Evolutionary conservation across 2,329 filamentous ascomycete genomes (phyloP).

Genomic region (Talaromyces sp.): DNA sequence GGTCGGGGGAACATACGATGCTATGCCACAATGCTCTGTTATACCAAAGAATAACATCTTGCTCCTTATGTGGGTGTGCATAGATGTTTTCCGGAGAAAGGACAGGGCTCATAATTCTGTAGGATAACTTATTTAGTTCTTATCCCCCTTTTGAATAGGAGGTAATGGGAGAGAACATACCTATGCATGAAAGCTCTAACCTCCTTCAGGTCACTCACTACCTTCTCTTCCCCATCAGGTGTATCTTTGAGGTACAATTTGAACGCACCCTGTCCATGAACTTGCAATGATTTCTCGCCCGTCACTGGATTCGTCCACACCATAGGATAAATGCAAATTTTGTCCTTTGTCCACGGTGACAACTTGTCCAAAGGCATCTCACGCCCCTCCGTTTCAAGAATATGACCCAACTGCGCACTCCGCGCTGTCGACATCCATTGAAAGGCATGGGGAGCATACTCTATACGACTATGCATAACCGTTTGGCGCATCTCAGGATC

Average conservation of each 20-base stretch:
- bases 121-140: slow-evolving; percentile 5
- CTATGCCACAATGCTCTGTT: slow-evolving; percentile 38
- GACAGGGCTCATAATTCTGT: slow-evolving; percentile 33
- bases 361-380: slow-evolving; percentile 29
- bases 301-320: slow-evolving; percentile 36
- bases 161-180: slow-evolving; percentile 1
- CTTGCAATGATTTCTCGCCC: slow-evolving; percentile 28
- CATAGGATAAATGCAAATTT: slow-evolving; percentile 35
- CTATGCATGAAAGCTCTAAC: slow-evolving; percentile 11
- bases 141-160: not conserved
- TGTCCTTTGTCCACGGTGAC: slow-evolving; percentile 25
- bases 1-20: slow-evolving; percentile 25
- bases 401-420: slow-evolving; percentile 30
- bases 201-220: slow-evolving; percentile 10
- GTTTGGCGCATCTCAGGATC: slow-evolving; percentile 24
- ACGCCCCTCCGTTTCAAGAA: slow-evolving; percentile 24
- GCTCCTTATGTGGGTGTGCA: slow-evolving; percentile 33
- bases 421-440: slow-evolving; percentile 35
- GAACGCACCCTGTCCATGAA: slow-evolving; percentile 33
- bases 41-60: slow-evolving; percentile 39
- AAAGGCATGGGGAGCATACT: slow-evolving; percentile 36
- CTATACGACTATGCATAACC: slow-evolving; percentile 30
- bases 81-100: slow-evolving; percentile 33
- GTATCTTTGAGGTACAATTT: slow-evolving; percentile 31
- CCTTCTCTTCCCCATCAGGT: slow-evolving; percentile 21